phyloP scores from a whole-genome alignment of 805 yeast genomes.

The Saturnispora sanitii region DNA sequence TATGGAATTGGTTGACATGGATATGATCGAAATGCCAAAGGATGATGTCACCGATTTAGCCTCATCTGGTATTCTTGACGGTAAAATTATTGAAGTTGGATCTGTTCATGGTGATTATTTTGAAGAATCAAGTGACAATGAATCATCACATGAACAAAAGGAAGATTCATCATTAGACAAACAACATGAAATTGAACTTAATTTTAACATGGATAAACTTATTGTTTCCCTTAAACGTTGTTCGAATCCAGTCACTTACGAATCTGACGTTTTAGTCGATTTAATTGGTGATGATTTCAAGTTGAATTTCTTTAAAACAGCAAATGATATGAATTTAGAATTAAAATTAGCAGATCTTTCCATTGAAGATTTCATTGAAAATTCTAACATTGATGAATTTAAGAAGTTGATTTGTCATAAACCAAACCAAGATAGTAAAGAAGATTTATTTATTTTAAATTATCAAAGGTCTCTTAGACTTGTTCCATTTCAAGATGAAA shows the following conservation, averaged over 20 bases:
- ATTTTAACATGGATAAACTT: conserved; percentile 57
- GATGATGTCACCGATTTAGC: conserved; percentile 12
- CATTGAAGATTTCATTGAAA: conserved; percentile 67
- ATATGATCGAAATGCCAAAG: conserved; percentile 56
- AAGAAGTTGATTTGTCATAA: conserved; percentile 62
- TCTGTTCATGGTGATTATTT: not conserved
- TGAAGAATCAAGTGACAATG: conserved; percentile 2
- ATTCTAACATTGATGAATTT: conserved; percentile 50
- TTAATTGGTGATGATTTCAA: conserved; percentile 56
- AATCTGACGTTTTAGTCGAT: conserved; percentile 61
- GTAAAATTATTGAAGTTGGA: not conserved
- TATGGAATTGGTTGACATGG: conserved; percentile 63
- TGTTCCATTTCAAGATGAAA: conserved; percentile 41
- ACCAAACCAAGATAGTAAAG: conserved; percentile 30
- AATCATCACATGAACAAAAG: not conserved
- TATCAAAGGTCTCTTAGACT: conserved; percentile 52
- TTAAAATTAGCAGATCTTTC: conserved; percentile 55
- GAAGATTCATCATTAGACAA: conserved; percentile 8
- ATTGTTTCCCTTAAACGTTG: conserved; percentile 59
- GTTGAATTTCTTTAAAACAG: conserved; percentile 51
- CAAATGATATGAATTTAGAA: conserved; percentile 53
- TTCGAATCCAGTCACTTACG: conserved; percentile 47
- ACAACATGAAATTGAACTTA: conserved; percentile 66
- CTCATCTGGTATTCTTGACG: not conserved
- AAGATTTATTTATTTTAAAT: conserved; percentile 48